Conservation (phyloP, 176 grass and related monocot genomes). For the Rhynchospora tenuis region DNA sequence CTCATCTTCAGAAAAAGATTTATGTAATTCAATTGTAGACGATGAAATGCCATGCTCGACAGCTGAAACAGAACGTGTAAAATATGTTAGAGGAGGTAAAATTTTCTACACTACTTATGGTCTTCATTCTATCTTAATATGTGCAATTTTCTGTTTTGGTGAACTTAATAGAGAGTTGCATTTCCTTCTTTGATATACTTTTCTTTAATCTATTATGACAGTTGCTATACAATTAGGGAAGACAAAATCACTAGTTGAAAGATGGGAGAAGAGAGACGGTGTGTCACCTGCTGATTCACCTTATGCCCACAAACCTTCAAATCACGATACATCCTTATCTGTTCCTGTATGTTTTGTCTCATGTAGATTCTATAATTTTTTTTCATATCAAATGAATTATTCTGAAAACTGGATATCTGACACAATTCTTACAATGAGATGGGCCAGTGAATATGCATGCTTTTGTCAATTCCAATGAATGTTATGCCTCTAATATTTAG, state of each 20-base stretch:
- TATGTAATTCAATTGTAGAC: constrained; percentile 37
- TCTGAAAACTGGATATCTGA: background rate
- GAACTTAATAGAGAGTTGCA: background rate
- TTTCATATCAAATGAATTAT: background rate
- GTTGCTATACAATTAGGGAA: constrained; percentile 85
- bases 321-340: constrained; percentile 23
- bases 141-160: background rate
- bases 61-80: constrained; percentile 44
- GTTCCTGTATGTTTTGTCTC: constrained; percentile 34
- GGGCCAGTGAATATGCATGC: background rate
- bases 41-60: constrained; percentile 65
- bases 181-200: constrained; percentile 5
- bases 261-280: constrained; percentile 86
- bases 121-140: constrained; percentile 15
- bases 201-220: constrained; percentile 50
- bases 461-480: background rate
- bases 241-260: constrained; percentile 81
- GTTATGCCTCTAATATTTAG: background rate
- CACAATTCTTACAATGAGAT: background rate
- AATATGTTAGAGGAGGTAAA: constrained; percentile 94
- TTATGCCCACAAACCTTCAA: constrained; percentile 30
- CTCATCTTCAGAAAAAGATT: constrained; percentile 25
- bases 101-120: constrained; percentile 25
- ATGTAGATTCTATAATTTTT: constrained; percentile 10
- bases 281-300: constrained; percentile 35